phyloP scores from a whole-genome alignment of 129 eudicot species.

The Pittosporum tobira region DNA sequence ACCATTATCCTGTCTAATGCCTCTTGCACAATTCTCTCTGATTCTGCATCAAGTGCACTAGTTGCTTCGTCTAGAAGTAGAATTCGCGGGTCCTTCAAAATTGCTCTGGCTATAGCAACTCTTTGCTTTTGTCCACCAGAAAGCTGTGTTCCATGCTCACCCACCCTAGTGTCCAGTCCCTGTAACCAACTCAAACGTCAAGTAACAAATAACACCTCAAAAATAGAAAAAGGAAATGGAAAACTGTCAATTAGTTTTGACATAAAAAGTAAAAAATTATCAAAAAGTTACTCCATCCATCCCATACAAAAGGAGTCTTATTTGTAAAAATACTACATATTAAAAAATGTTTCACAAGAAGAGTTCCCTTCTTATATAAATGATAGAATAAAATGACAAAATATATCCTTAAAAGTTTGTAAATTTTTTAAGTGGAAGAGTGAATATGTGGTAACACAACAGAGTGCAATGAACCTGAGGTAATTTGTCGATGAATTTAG shows the following conservation, averaged over 20 bases:
- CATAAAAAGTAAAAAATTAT: no score
- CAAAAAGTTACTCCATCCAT: no score
- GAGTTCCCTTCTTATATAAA: no score
- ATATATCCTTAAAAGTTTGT: no score
- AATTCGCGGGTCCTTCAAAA: conserved; percentile 65
- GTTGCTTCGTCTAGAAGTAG: conserved; percentile 83
- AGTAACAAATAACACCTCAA: not conserved
- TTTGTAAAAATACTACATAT: no score
- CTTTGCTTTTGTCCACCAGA: conserved; percentile 93
- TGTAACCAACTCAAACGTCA: not conserved
- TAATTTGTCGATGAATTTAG: conserved; percentile 37
- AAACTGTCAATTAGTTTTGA: not conserved
- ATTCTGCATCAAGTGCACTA: conserved; percentile 82
- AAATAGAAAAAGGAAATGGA: not conserved
- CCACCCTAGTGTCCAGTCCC: conserved; percentile 89
- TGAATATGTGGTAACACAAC: not conserved
- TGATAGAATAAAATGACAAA: no score
- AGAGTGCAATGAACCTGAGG: conserved; percentile 36
- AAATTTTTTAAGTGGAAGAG: no score
- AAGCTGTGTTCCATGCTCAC: conserved; percentile 82
- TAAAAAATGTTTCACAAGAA: no score
- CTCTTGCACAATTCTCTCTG: conserved; percentile 79
- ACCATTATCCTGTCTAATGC: conserved; percentile 83
- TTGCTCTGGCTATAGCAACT: conserved; percentile 78
- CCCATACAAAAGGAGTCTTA: no score